Base-by-base conservation (phyloP, 352 stramenopile species). In the Phytophthora pini region DNA sequence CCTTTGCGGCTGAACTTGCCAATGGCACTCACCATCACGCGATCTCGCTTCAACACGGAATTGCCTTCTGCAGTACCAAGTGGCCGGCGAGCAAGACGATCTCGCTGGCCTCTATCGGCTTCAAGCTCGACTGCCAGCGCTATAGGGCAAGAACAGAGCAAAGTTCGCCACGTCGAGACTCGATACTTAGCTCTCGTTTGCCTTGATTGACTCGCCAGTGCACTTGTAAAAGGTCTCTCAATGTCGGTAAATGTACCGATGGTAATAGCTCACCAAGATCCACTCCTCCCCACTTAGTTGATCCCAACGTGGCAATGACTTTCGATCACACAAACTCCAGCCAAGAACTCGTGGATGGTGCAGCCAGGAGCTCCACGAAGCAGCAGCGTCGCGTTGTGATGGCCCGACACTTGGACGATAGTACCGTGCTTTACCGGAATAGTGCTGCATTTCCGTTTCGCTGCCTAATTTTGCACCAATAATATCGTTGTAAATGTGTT, bases 361-460 rank as follows among this genome's bases (percentile, higher is more conserved):
- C 47, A 43, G 45, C 45, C 22, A 39, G 24, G 31, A 65, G 56
- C 8, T n/a, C 51, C 50, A 54, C 38, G 44, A 43, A 55, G 34
- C 32, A 44, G 20, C 20, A 68, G 45, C 55, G 61, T 70, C 43
- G 62, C 36, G 57, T 70, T 61, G 62, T 70, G 11, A 56, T 58
- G 17, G 27, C 17, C 12, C 10, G 32, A 56, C 56, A 56, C 44
- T 52, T 61, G 34, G n/a, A 48, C 13, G 3, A 31, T 27, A 2
- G 24, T 48, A 63, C 47, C 39, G 47, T 65, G 26, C 11, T 8
- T 11, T 13, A 34, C 22, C 40, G 56, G 46, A 64, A 38, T 52
- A 53, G 29, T 61, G 29, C 15, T 8, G 31, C 44, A 34, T 45
- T 56, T 61, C 62, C 55, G 62, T 71, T 71, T 70, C 62, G 12